These are phyloP conservation scores for Suillus occidentalis DNA, from an alignment of 768 basidiomycete genomes.

Conservation along the genomic window DNA sequence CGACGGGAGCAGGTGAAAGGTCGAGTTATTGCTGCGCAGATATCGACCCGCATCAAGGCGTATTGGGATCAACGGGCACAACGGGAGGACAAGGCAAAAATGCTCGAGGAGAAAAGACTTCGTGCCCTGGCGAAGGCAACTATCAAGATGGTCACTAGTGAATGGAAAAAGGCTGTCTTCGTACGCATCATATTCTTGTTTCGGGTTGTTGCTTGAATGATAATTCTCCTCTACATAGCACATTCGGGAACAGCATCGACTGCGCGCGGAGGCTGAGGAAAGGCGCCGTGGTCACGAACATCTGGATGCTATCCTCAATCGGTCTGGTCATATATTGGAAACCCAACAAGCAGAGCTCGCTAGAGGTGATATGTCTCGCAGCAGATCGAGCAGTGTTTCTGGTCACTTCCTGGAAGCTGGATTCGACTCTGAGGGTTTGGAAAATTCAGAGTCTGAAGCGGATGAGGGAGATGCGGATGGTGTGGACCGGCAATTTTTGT, in stretches of 20 bases:
- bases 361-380: constrained; percentile 49
- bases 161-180: constrained; percentile 89
- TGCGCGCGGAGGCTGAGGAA: constrained; percentile 72
- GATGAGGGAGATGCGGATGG: constrained; percentile 13
- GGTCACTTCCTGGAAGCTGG: constrained; percentile 24
- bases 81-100: constrained; percentile 57
- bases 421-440: constrained; percentile 18
- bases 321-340: constrained; percentile 83
- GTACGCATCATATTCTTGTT: constrained; percentile 44
- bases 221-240: constrained; percentile 43
- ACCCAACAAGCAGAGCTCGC: constrained; percentile 76
- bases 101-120: constrained; percentile 66
- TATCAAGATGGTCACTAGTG: constrained; percentile 63
- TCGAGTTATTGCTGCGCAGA: constrained; percentile 47
- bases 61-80: constrained; percentile 75
- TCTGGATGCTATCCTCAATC: constrained; percentile 85
- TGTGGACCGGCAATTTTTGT: neutral
- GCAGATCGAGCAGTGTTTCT: constrained; percentile 56
- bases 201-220: constrained; percentile 1
- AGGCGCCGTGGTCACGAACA: constrained; percentile 78
- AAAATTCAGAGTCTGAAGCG: constrained; percentile 27
- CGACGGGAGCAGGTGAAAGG: constrained; percentile 26
- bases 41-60: constrained; percentile 64
- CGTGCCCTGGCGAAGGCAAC: constrained; percentile 70
- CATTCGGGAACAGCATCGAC: constrained; percentile 68